phyloP scores from a whole-genome alignment of 768 basidiomycete genomes.

The Pluteus cervinus region DNA sequence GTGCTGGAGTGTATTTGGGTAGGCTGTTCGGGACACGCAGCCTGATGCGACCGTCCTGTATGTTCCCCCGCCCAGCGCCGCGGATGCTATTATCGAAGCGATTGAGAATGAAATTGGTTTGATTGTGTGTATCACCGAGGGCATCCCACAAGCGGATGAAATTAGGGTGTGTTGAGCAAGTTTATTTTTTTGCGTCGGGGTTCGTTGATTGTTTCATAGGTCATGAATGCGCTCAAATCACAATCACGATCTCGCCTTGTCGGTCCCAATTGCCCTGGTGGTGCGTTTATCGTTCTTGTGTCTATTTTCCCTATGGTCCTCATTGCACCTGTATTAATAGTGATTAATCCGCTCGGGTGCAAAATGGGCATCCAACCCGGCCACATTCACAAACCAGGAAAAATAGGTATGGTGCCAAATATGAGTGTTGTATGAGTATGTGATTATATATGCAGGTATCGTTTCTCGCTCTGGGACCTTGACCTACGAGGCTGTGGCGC shows the following conservation, averaged over 20 bases:
- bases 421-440: slow-evolving; percentile 1
- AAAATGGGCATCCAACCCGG: slow-evolving; percentile 99
- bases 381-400: slow-evolving; percentile 94
- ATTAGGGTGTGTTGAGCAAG: slow-evolving; percentile 57
- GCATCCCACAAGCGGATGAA: slow-evolving; percentile 97
- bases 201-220: slow-evolving; percentile 40
- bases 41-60: slow-evolving; percentile 97
- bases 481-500: slow-evolving; percentile 98
- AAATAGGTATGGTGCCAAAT: slow-evolving; percentile 60
- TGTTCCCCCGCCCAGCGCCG: slow-evolving; percentile 94
- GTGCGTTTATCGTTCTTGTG: slow-evolving; percentile 9
- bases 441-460: slow-evolving; percentile 55
- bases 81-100: slow-evolving; percentile 97
- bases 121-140: slow-evolving; percentile 98
- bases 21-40: slow-evolving; percentile 82
- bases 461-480: slow-evolving; percentile 94
- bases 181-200: neutral
- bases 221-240: slow-evolving; percentile 88
- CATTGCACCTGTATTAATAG: slow-evolving; percentile 19
- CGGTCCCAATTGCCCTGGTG: slow-evolving; percentile 96
- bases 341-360: slow-evolving; percentile 95
- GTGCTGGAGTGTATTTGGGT: slow-evolving; percentile 8
- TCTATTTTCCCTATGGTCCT: neutral
- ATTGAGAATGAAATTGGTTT: slow-evolving; percentile 97
- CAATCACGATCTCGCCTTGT: slow-evolving; percentile 95